Base-by-base conservation (phyloP, 2,329 filamentous ascomycete species). In the Colletotrichum chrysophilum region DNA sequence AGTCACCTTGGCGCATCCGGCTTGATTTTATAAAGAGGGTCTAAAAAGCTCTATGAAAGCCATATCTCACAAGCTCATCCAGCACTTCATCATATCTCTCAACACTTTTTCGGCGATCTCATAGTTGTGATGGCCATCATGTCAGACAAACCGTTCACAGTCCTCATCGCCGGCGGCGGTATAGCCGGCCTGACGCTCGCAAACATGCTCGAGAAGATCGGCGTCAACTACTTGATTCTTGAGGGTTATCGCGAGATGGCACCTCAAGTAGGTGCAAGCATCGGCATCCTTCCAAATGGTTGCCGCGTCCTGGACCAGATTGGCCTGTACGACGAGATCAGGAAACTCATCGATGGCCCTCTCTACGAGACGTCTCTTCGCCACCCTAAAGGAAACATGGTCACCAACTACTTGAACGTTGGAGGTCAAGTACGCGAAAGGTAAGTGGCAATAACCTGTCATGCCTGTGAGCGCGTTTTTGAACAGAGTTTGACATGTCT, bases 251-350 rank as follows among this genome's bases (percentile, higher is more conserved):
- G 76, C 0, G 78, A 84, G 0, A 85, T 90, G 26, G 84, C 85
- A 0, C 88, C 88, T 0, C 81, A 85, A 30, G 80, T 87, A 0
- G 89, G 89, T 1, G 88, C 88, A 0, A 86, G 84, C 5, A 87
- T 91, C 30, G 87, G 83, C 1, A 76, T 90, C 0, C 71, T 84
- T 0, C 83, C 88, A 0, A 82, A 87, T 18, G 87, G 86, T 1
- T 70, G 79, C 4, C 82, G 86, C 1, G 86, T 91, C 13, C 77
- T 90, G 1, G 88, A 90, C 67, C 89, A 91, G 78, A 78, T 91
- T 0, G 88, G 87, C 2, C 74, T 83, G 38, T 85, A 78, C 14
- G 81, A 84, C 30, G 16, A 55, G 18, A 36, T 67, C 65, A 67
- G 48, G 6, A 34, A n/a, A 14, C 64, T 71, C 24, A 71, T 71